phyloP scores from a whole-genome alignment of 2,329 filamentous ascomycete genomes.

The Trichoderma breve region DNA sequence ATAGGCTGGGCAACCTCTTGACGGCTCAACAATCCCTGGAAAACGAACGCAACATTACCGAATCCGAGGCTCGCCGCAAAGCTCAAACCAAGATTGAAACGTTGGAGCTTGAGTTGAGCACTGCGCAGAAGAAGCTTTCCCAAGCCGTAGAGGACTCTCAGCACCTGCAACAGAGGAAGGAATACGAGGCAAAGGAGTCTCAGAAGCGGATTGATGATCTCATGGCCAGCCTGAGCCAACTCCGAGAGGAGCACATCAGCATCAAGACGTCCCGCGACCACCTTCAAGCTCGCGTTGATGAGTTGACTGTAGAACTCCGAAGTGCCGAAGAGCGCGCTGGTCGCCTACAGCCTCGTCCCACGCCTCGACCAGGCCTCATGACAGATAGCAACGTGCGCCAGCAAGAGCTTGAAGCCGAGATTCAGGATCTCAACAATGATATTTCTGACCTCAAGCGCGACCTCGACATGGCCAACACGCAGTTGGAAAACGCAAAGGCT shows the following conservation, averaged over 20 bases:
- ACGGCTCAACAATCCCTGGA: slow-evolving; percentile 82
- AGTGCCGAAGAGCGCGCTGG: slow-evolving; percentile 85
- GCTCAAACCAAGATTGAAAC: slow-evolving; percentile 74
- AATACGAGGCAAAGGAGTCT: slow-evolving; percentile 83
- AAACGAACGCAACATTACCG: slow-evolving; percentile 85
- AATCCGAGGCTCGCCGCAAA: slow-evolving; percentile 77
- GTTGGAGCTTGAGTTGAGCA: slow-evolving; percentile 74
- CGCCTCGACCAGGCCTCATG: slow-evolving; percentile 52
- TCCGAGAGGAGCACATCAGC: slow-evolving; percentile 81
- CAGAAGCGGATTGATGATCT: slow-evolving; percentile 94
- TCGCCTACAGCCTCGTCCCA: slow-evolving; percentile 76
- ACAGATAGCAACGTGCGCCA: slow-evolving; percentile 46
- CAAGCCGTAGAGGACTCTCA: slow-evolving; percentile 82
- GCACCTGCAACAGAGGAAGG: slow-evolving; percentile 78
- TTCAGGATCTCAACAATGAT: slow-evolving; percentile 79
- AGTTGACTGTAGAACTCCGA: slow-evolving; percentile 82
- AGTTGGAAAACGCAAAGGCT: slow-evolving; percentile 76
- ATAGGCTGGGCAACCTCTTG: slow-evolving; percentile 77
- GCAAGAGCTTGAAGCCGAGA: slow-evolving; percentile 56
- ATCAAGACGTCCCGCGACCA: slow-evolving; percentile 87
- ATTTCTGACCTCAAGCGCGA: slow-evolving; percentile 84
- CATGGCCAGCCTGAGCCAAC: slow-evolving; percentile 71
- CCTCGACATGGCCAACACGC: slow-evolving; percentile 74
- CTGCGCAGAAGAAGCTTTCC: slow-evolving; percentile 77
- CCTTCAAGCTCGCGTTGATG: slow-evolving; percentile 82